phyloP scores from a whole-genome alignment of 2,329 filamentous ascomycete species.

The Cladosporium cucumerinum region DNA sequence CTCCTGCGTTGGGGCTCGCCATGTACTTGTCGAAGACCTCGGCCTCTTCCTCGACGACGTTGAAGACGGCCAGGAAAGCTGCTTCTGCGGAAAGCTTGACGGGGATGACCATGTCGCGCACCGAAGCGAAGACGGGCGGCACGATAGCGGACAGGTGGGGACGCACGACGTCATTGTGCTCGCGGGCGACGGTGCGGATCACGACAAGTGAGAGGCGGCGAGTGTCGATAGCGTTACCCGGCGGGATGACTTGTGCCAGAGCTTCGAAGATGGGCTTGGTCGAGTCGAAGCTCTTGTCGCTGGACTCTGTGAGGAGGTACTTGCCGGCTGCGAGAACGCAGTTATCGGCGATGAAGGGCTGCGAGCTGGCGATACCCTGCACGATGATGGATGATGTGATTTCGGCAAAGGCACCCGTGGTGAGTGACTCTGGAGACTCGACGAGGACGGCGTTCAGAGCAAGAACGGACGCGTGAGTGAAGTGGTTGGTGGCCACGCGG shows the following conservation, averaged over 20 bases:
- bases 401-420: constrained; percentile 64
- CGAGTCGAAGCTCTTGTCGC: constrained; percentile 68
- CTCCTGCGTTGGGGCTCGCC: constrained; percentile 56
- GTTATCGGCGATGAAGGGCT: constrained; percentile 71
- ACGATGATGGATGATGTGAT: constrained; percentile 75
- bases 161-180: constrained; percentile 74
- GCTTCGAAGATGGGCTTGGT: constrained; percentile 77
- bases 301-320: constrained; percentile 67
- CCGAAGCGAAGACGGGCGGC: constrained; percentile 79
- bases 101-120: constrained; percentile 88
- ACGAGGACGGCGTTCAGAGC: constrained; percentile 84
- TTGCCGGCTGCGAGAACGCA: constrained; percentile 87
- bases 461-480: constrained; percentile 75
- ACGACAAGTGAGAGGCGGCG: constrained; percentile 84
- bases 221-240: constrained; percentile 75
- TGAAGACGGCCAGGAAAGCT: constrained; percentile 87
- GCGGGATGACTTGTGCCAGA: constrained; percentile 70
- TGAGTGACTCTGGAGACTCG: constrained; percentile 70
- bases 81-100: constrained; percentile 94
- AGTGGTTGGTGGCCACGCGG: constrained; percentile 73
- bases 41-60: constrained; percentile 80
- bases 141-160: constrained; percentile 79
- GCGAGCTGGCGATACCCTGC: constrained; percentile 71
- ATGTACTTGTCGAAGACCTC: constrained; percentile 91
- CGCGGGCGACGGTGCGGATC: constrained; percentile 76